Evolutionary conservation across 768 basidiomycete genomes (phyloP).

Genomic region (Sarcodon sp.): DNA sequence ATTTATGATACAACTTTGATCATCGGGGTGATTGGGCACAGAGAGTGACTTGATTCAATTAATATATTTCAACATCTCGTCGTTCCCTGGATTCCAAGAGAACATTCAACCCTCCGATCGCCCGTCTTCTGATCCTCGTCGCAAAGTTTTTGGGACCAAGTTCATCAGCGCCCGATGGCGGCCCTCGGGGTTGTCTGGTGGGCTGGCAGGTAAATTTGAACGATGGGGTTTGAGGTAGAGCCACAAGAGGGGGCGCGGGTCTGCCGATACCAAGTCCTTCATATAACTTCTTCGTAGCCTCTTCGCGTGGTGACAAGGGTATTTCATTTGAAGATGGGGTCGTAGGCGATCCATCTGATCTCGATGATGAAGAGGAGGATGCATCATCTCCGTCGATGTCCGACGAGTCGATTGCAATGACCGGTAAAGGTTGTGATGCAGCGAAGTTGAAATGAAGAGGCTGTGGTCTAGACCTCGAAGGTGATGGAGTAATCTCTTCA

Average conservation of each 20-base stretch:
- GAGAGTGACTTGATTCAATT: neutral
- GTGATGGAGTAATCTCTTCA: conserved; percentile 3
- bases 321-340: conserved; percentile 44
- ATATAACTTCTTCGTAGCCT: conserved; percentile 76
- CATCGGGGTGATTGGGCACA: too few relatives aligned
- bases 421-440: conserved; percentile 33
- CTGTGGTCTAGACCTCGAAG: conserved; percentile 35
- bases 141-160: conserved; percentile 86
- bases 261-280: conserved; percentile 83
- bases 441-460: conserved; percentile 31
- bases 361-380: conserved; percentile 42
- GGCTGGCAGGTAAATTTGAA: conserved; percentile 52
- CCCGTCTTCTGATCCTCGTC: conserved; percentile 71
- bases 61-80: conserved; percentile 34
- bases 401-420: conserved; percentile 41
- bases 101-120: conserved; percentile 68
- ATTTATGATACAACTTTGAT: too few relatives aligned
- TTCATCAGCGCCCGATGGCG: conserved; percentile 78
- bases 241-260: conserved; percentile 29
- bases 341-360: conserved; percentile 50
- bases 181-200: conserved; percentile 77
- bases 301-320: conserved; percentile 76
- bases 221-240: conserved; percentile 23
- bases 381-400: conserved; percentile 41
- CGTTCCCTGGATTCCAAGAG: conserved; percentile 76